A percentile compares a stretch with the other conserved stretches of the same genome.
These are phyloP conservation scores for Pseudopithomyces maydicus DNA, from an alignment of 2,329 filamentous ascomycete species.

Conservation along the genomic window DNA sequence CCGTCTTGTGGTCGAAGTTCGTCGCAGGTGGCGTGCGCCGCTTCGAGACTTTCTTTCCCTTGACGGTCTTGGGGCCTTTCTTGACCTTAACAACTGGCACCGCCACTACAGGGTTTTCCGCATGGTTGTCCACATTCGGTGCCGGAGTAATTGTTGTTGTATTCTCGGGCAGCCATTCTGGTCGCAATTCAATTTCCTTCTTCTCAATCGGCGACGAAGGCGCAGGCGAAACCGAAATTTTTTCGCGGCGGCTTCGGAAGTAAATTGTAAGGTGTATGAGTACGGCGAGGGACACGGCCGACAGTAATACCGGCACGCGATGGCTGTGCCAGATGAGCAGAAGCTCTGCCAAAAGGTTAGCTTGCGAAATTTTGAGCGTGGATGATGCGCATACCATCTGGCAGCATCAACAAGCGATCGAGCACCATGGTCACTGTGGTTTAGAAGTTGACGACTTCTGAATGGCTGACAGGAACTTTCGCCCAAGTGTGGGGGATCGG, in stretches of 20 bases:
- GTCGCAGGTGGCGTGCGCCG: conserved; percentile 21
- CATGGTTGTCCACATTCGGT: conserved; percentile 35
- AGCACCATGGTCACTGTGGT: neutral
- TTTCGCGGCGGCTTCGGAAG: conserved; percentile 32
- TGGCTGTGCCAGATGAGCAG: conserved; percentile 45
- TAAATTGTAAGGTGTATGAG: conserved; percentile 36
- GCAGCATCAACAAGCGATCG: neutral
- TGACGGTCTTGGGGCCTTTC: conserved; percentile 45
- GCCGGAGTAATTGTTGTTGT: conserved; percentile 26
- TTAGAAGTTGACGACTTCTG: neutral
- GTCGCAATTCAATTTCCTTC: conserved; percentile 34
- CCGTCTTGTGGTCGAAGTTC: conserved; percentile 32
- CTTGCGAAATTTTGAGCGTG: too few species aligned
- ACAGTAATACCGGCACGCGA: conserved; percentile 39
- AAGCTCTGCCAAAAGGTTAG: conserved; percentile 30
- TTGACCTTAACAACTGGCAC: conserved; percentile 29
- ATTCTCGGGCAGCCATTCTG: conserved; percentile 43
- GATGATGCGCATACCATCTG: neutral
- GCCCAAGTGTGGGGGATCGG: neutral
- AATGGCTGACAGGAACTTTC: conserved; percentile 4
- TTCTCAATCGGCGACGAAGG: conserved; percentile 41
- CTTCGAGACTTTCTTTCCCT: conserved; percentile 38
- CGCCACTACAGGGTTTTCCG: conserved; percentile 29
- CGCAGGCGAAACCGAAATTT: conserved; percentile 34
- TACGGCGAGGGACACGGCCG: conserved; percentile 32